phyloP scores from a whole-genome alignment of 768 basidiomycete species.

The Mycena leptocephala region DNA sequence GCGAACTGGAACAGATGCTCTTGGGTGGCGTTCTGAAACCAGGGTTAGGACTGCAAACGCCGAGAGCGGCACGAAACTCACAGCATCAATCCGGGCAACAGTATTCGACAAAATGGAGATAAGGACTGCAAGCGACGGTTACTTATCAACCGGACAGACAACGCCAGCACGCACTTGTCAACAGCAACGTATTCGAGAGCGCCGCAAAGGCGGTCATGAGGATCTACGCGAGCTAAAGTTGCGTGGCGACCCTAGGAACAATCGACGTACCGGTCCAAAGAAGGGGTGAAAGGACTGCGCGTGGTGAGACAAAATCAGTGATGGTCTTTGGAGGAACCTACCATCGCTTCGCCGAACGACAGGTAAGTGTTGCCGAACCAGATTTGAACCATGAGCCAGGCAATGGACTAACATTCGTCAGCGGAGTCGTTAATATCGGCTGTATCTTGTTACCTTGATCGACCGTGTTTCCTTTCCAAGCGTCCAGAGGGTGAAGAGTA shows the following conservation, averaged over 20 bases:
- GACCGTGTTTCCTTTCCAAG: slow-evolving; percentile 51
- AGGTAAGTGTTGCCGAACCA: slow-evolving; percentile 89
- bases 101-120: slow-evolving; percentile 95
- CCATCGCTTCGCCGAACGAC: slow-evolving; percentile 25
- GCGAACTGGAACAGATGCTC: slow-evolving; percentile 92
- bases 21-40: slow-evolving; percentile 52
- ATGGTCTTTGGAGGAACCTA: slow-evolving; percentile 23
- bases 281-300: slow-evolving; percentile 77
- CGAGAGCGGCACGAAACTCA: slow-evolving; percentile 35
- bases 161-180: slow-evolving; percentile 75
- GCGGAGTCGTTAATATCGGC: not conserved
- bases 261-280: slow-evolving; percentile 69
- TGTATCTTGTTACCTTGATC: not conserved
- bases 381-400: slow-evolving; percentile 84
- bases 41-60: slow-evolving; percentile 42
- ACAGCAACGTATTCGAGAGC: slow-evolving; percentile 81
- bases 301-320: slow-evolving; percentile 51
- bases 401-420: slow-evolving; percentile 58
- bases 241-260: not conserved
- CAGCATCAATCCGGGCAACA: slow-evolving; percentile 85
- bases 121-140: slow-evolving; percentile 65
- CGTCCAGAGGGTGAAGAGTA: slow-evolving; percentile 70
- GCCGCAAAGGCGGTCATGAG: slow-evolving; percentile 88
- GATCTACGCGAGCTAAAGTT: slow-evolving; percentile 49
- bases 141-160: not conserved